A percentile compares a stretch with the other conserved stretches of the same genome.
Conservation (phyloP, 176 grass and related monocot genomes). For the Pontederia crassipes region DNA sequence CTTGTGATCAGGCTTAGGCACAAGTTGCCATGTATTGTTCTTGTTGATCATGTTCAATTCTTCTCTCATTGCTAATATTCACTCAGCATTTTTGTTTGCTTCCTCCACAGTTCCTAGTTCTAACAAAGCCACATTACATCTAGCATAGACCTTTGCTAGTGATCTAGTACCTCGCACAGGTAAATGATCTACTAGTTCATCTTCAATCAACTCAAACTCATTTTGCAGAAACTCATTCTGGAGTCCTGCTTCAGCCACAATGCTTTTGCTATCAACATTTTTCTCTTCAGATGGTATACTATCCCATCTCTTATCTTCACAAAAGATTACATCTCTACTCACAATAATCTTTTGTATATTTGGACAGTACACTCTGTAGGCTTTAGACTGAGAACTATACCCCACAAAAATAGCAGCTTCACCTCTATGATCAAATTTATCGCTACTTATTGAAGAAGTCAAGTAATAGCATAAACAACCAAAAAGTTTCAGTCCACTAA, state of each 20-base stretch:
- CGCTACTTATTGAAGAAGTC: not conserved
- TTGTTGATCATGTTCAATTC: slow-evolving; percentile 4
- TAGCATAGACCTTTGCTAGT: no score
- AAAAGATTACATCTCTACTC: slow-evolving; percentile 15
- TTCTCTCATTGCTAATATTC: not conserved
- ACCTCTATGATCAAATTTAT: not conserved
- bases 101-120: not conserved
- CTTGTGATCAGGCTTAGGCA: not conserved
- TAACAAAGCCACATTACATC: no score
- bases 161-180: no score
- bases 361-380: slow-evolving; percentile 6
- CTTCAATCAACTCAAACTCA: no score
- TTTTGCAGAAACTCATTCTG: not conserved
- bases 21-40: slow-evolving; percentile 1
- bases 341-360: not conserved
- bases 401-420: slow-evolving; percentile 2
- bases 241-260: no score
- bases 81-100: not conserved
- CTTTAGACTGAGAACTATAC: slow-evolving; percentile 13
- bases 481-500: not conserved
- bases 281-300: not conserved
- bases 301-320: slow-evolving; percentile 11
- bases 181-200: no score
- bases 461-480: not conserved
- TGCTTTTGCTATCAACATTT: not conserved